Base-by-base conservation (phyloP, 805 yeast genomes). In the Zygosaccharomyces bisporus region DNA sequence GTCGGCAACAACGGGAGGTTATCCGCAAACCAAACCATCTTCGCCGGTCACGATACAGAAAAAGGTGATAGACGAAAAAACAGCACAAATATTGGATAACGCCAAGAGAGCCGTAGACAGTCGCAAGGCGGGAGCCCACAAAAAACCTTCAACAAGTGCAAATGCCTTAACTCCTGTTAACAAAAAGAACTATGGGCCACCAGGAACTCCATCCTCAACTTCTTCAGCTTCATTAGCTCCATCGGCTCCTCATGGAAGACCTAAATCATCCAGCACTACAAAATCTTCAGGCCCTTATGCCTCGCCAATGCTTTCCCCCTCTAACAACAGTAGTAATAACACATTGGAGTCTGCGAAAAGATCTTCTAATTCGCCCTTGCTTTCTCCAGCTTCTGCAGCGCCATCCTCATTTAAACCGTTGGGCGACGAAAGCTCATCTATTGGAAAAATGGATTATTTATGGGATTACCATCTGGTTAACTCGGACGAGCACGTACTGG, bases 401-500 rank as follows among this genome's bases (percentile, higher is more conserved):
- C 17, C 41, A 24, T 24, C 32, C 12, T 38, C 27, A 9, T 39
- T 14, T 16, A 36, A 12, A 21, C n/a, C 5, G 3, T 13, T 21
- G 23, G 20, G 33, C 17, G 19, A 34, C 29, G 43, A 45, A 3
- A 39, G 27, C 12, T 6, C 76, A 0, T 75, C 81, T 6, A 60
- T 76, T 63, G 69, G 76, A 1, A 68, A 75, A 12, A 53, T 79
- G 6, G 89, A 83, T 56, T 59, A 73, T 32, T 76, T 79, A 13
- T 83, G 87, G 84, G 69, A 70, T 4, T 68, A 70, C 31, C 80
- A 68, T 54, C 63, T 84, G 49, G 66, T 62, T 17, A 77, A 75
- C 54, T 63, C 71, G 1, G 80, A 80, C 40, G 93, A 84, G 55
- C 69, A 88, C 45, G 72, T 83, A 1, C 45, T 81, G 38, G 77